Evolutionary conservation across 805 yeast species (phyloP).

Genomic region (Kodamaea kakaduensis): DNA sequence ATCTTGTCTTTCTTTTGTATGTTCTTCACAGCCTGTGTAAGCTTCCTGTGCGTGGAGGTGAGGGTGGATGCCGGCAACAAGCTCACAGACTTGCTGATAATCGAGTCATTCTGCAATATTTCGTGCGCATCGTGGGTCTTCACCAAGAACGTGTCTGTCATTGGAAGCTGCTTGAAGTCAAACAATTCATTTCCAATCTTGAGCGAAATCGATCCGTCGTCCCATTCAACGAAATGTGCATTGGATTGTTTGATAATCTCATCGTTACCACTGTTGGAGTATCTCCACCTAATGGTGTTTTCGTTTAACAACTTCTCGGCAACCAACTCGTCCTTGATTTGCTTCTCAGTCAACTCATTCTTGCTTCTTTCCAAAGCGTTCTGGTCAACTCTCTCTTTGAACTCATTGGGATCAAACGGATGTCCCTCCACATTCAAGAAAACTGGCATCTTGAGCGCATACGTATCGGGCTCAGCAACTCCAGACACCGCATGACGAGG

Average conservation of each 20-base stretch:
- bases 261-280: slow-evolving; percentile 65
- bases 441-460: slow-evolving; percentile 69
- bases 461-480: slow-evolving; percentile 34
- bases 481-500: slow-evolving; percentile 49
- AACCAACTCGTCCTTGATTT: slow-evolving; percentile 44
- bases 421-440: slow-evolving; percentile 78
- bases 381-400: slow-evolving; percentile 46
- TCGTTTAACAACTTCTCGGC: slow-evolving; percentile 67
- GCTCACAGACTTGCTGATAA: slow-evolving; percentile 60
- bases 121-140: slow-evolving; percentile 69
- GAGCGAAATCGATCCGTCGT: slow-evolving; percentile 83
- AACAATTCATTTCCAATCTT: slow-evolving; percentile 86
- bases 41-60: slow-evolving; percentile 74
- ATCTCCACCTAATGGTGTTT: slow-evolving; percentile 93
- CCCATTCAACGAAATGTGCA: slow-evolving; percentile 89
- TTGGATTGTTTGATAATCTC: slow-evolving; percentile 83
- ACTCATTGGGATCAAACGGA: slow-evolving; percentile 76
- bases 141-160: slow-evolving; percentile 68
- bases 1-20: slow-evolving; percentile 46
- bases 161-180: slow-evolving; percentile 63
- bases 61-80: slow-evolving; percentile 89
- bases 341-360: slow-evolving; percentile 35
- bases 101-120: slow-evolving; percentile 64
- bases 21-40: slow-evolving; percentile 65
- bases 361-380: slow-evolving; percentile 30